A percentile compares a stretch with the other conserved stretches of the same genome.
phyloP scores from a whole-genome alignment of 768 basidiomycete genomes.

The Polyporus arcularius region DNA sequence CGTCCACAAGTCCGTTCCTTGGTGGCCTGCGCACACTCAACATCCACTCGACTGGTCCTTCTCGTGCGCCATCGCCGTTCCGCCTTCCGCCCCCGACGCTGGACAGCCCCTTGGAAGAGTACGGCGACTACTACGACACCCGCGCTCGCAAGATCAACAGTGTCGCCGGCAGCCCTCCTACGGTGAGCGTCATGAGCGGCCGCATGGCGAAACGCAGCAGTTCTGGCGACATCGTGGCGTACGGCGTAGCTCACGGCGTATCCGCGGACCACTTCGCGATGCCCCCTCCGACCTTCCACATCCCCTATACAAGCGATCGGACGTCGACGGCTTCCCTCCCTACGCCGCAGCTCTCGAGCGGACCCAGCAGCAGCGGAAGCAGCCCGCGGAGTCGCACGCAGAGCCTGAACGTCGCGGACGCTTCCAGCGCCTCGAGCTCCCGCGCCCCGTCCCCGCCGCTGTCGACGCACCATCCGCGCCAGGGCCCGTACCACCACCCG shows the following conservation, averaged over 20 bases:
- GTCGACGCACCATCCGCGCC: constrained; percentile 11
- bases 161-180: constrained; percentile 41
- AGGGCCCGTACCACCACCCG: constrained; percentile 9
- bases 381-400: constrained; percentile 58
- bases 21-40: constrained; percentile 76
- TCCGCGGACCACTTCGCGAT: constrained; percentile 27
- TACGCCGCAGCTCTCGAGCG: constrained; percentile 66
- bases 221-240: constrained; percentile 32
- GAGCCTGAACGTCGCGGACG: constrained; percentile 29
- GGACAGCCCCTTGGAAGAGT: constrained; percentile 32
- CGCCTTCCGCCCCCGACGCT: constrained; percentile 54
- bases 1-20: constrained; percentile 79
- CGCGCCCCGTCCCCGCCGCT: constrained; percentile 58
- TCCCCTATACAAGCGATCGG: constrained; percentile 28
- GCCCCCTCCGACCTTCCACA: constrained; percentile 22
- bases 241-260: constrained; percentile 29
- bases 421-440: constrained; percentile 45
- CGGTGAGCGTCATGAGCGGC: constrained; percentile 19
- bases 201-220: constrained; percentile 29
- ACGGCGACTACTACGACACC: constrained; percentile 20
- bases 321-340: constrained; percentile 35
- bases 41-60: constrained; percentile 68
- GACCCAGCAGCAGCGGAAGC: constrained; percentile 64
- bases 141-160: constrained; percentile 31
- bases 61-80: constrained; percentile 73